Evolutionary conservation across 495 filamentous ascomycete species (phyloP).

Genomic region (Mytilinidion resinicola): DNA sequence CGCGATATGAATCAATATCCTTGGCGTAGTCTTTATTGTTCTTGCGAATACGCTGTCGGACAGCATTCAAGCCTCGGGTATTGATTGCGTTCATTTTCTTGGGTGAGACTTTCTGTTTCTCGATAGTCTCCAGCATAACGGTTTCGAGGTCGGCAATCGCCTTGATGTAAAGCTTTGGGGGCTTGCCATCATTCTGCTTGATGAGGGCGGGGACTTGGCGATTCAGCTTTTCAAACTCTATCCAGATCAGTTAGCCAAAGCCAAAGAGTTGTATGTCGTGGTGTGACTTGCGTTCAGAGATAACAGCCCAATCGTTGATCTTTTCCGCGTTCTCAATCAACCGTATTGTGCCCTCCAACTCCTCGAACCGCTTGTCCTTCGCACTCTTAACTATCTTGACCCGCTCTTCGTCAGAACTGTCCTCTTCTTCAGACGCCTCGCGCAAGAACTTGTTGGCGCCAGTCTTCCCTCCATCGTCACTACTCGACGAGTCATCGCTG

Average conservation of each 20-base stretch:
- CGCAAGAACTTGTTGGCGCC: conserved; percentile 77
- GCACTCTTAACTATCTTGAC: conserved; percentile 87
- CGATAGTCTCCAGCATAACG: conserved; percentile 84
- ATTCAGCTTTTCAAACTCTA: conserved; percentile 97
- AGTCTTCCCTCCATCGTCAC: conserved; percentile 59
- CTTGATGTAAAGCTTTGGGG: conserved; percentile 87
- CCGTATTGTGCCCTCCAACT: conserved; percentile 81
- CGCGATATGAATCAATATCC: conserved; percentile 82
- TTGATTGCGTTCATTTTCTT: conserved; percentile 99
- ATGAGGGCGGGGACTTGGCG: conserved; percentile 73
- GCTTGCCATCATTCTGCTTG: conserved; percentile 57
- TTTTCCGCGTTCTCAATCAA: conserved; percentile 92
- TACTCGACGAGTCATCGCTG: conserved; percentile 40
- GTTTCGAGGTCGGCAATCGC: conserved; percentile 91
- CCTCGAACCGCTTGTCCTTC: conserved; percentile 93
- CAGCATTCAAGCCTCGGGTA: conserved; percentile 85
- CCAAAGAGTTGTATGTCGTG: not conserved
- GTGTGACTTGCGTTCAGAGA: conserved; percentile 68
- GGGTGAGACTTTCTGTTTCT: conserved; percentile 89
- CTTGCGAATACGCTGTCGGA: conserved; percentile 96
- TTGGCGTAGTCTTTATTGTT: conserved; percentile 91
- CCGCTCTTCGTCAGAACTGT: conserved; percentile 74
- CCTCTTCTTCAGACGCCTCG: conserved; percentile 52
- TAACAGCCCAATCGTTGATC: conserved; percentile 94
- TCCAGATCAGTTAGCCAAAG: conserved; percentile 7